Evolutionary conservation across 2,329 filamentous ascomycete species (phyloP).

Genomic region (Talaromyces albobiverticillius): DNA sequence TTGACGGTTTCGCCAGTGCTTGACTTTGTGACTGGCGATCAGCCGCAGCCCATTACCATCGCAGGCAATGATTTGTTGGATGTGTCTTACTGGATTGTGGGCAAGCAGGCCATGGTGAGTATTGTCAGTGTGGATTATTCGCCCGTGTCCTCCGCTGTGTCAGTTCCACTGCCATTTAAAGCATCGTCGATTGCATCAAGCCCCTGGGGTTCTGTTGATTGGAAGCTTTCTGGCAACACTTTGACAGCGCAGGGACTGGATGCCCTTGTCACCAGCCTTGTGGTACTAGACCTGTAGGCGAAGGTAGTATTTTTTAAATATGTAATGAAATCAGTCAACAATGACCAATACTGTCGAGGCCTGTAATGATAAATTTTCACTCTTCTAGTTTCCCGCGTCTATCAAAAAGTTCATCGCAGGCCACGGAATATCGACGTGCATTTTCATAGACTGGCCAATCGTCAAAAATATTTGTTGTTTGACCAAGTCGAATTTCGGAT

Average conservation of each 20-base stretch:
- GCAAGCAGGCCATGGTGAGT: slow-evolving; percentile 8
- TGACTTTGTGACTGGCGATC: slow-evolving; percentile 9
- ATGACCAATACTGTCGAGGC: neutral
- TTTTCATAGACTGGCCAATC: slow-evolving; percentile 4
- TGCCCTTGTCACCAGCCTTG: slow-evolving; percentile 11
- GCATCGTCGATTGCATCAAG: slow-evolving; percentile 1
- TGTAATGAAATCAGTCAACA: neutral
- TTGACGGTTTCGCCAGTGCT: slow-evolving; percentile 11
- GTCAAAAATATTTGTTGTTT: slow-evolving; percentile 8
- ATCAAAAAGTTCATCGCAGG: slow-evolving; percentile 2
- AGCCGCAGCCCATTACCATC: neutral
- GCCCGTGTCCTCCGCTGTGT: neutral
- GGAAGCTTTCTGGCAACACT: slow-evolving; percentile 4
- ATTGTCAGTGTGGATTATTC: slow-evolving; percentile 12
- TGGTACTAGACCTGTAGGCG: slow-evolving; percentile 4
- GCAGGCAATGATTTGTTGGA: slow-evolving; percentile 1
- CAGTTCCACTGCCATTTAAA: slow-evolving; percentile 7
- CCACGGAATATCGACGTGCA: slow-evolving; percentile 10
- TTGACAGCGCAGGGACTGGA: slow-evolving; percentile 3
- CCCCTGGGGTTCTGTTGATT: slow-evolving; percentile 10
- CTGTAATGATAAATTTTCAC: no score
- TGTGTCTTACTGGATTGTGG: slow-evolving; percentile 13
- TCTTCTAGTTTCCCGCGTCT: neutral
- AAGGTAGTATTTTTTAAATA: neutral
- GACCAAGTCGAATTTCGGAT: slow-evolving; percentile 9